These are phyloP conservation scores for Syzygium syzygioides DNA, from an alignment of 441 rosid genomes.

Conservation along the genomic window DNA sequence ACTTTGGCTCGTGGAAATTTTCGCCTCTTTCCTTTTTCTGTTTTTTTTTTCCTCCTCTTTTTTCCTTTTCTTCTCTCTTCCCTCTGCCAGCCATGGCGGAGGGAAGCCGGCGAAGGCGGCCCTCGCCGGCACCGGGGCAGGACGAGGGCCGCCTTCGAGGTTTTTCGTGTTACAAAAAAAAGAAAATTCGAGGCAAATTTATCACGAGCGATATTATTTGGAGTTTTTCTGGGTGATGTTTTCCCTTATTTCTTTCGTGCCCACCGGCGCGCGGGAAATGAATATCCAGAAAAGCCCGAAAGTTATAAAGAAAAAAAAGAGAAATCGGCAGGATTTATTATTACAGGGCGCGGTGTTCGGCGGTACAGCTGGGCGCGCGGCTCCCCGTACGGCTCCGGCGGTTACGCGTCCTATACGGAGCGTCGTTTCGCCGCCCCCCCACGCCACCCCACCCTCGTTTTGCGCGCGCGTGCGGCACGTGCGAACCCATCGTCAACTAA, in stretches of 20 bases:
- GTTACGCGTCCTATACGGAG: neutral
- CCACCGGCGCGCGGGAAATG: neutral
- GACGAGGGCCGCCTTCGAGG: too few species aligned
- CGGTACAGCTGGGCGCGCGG: neutral
- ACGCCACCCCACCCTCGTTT: neutral
- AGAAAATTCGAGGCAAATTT: too few species aligned
- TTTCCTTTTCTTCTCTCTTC: too few species aligned
- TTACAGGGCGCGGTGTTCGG: neutral
- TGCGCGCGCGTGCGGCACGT: neutral
- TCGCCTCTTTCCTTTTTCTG: too few species aligned
- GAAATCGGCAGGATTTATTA: neutral
- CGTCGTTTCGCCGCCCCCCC: neutral
- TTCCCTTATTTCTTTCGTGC: neutral
- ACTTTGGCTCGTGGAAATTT: too few species aligned
- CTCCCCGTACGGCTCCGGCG: neutral
- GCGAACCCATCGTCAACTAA: neutral
- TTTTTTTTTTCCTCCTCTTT: too few species aligned
- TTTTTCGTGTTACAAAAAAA: too few species aligned
- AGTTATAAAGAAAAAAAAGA: neutral
- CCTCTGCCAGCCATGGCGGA: too few species aligned
- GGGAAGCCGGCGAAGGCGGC: too few species aligned
- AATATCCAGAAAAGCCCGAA: neutral
- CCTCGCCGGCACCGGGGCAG: too few species aligned
- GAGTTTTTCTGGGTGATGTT: too few species aligned
- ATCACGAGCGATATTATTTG: too few species aligned